A percentile compares a stretch with the other conserved stretches of the same genome.
Conservation (phyloP, 192 early-diverging fungal genomes). For the Dissophora globulifera region DNA sequence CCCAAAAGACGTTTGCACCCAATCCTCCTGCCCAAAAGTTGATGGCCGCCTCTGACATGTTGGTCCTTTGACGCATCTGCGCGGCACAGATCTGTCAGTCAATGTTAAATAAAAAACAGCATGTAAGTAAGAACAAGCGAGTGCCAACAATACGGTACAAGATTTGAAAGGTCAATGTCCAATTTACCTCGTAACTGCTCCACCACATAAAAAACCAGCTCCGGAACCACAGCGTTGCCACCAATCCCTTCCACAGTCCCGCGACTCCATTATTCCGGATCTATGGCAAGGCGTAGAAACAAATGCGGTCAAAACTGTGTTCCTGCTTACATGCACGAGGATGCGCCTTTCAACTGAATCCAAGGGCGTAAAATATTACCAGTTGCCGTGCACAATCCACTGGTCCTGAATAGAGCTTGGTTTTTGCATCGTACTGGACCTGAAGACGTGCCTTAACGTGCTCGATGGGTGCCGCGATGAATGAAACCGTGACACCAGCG, state of each 20-base stretch:
- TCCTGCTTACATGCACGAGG: too few species aligned
- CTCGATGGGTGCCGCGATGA: conserved; percentile 85
- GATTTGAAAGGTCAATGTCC: too few species aligned
- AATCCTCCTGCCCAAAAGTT: conserved; percentile 85
- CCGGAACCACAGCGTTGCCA: conserved; percentile 85
- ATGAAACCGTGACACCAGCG: conserved; percentile 82
- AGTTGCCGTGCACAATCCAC: conserved; percentile 85
- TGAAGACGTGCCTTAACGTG: conserved; percentile 79
- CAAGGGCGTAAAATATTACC: conserved; percentile 35
- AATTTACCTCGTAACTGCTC: conserved; percentile 67
- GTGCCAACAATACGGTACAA: too few species aligned
- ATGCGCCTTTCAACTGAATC: not conserved
- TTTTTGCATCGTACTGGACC: conserved; percentile 76
- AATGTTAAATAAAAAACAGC: not conserved
- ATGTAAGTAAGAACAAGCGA: too few species aligned
- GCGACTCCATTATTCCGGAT: conserved; percentile 78
- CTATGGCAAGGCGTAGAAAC: too few species aligned
- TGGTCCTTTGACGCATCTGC: conserved; percentile 57
- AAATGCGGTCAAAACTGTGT: too few species aligned
- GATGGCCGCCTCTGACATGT: conserved; percentile 69
- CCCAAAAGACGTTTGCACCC: conserved; percentile 93
- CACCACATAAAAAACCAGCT: conserved; percentile 80
- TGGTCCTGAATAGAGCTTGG: conserved; percentile 84
- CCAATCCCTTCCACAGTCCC: conserved; percentile 88
- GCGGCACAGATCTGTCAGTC: conserved; percentile 64